These are phyloP conservation scores for Talaromyces sp. DNA, from an alignment of 2,329 filamentous ascomycete genomes.

Conservation along the genomic window DNA sequence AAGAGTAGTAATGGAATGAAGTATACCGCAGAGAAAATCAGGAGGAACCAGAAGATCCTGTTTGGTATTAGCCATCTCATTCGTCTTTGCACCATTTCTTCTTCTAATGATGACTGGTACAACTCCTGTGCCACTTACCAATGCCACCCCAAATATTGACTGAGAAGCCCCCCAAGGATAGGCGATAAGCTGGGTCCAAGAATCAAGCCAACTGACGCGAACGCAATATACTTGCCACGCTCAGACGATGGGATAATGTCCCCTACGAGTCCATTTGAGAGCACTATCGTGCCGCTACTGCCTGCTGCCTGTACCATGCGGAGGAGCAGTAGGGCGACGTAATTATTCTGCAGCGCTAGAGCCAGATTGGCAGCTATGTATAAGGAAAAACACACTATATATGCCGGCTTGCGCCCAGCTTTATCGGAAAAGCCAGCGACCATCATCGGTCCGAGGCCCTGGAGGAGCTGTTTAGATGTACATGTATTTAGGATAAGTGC, in stretches of 20 bases:
- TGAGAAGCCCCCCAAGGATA: conserved; percentile 35
- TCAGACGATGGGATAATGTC: conserved; percentile 38
- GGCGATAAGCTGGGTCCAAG: conserved; percentile 33
- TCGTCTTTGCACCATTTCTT: too few relatives aligned
- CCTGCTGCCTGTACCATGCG: conserved; percentile 37
- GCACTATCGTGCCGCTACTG: conserved; percentile 38
- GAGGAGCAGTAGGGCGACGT: conserved; percentile 32
- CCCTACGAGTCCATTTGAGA: conserved; percentile 37
- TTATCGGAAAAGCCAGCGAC: conserved; percentile 51
- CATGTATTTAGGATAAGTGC: too few relatives aligned
- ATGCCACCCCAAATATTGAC: conserved; percentile 37
- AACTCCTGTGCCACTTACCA: not conserved
- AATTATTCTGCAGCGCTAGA: conserved; percentile 34
- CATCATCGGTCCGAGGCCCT: conserved; percentile 52
- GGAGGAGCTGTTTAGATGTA: conserved; percentile 26
- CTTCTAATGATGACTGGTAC: too few relatives aligned
- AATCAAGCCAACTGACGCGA: conserved; percentile 21
- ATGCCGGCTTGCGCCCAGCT: conserved; percentile 50
- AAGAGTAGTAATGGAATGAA: conserved; percentile 32
- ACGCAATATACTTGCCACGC: conserved; percentile 41
- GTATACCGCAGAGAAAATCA: conserved; percentile 33
- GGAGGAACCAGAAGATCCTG: conserved; percentile 35
- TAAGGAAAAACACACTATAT: conserved; percentile 50
- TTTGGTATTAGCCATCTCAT: too few relatives aligned
- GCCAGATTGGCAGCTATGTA: conserved; percentile 39